phyloP scores from a whole-genome alignment of 768 basidiomycete species.

The Vararia minispora region DNA sequence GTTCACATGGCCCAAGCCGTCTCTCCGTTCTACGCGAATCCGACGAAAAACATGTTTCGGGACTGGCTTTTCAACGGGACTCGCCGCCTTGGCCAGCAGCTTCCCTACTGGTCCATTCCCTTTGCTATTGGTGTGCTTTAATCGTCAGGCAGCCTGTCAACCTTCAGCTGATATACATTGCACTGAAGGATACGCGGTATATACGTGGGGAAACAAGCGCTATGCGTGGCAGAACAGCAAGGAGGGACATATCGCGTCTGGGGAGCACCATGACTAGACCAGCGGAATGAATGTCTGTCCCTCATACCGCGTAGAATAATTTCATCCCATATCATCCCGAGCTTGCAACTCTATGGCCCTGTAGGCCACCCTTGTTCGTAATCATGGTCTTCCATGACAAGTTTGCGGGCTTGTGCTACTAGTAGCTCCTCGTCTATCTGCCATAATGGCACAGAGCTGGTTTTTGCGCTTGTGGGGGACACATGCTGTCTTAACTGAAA shows the following conservation, averaged over 20 bases:
- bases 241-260: conserved; percentile 51
- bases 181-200: conserved; percentile 56
- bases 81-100: conserved; percentile 56
- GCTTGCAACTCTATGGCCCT: too few species aligned
- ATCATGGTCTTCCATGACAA: too few species aligned
- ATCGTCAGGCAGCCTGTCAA: not conserved
- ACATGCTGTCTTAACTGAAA: too few species aligned
- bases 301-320: too few species aligned
- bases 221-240: conserved; percentile 62
- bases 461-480: too few species aligned
- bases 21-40: conserved; percentile 67
- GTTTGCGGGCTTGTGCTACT: too few species aligned
- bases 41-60: conserved; percentile 55
- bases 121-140: conserved; percentile 53
- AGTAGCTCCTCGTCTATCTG: too few species aligned
- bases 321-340: too few species aligned
- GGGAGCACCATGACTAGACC: conserved; percentile 12
- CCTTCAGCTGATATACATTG: not conserved
- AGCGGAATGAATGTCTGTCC: not conserved
- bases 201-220: conserved; percentile 61
- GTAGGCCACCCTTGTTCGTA: too few species aligned
- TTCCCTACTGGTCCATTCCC: conserved; percentile 67
- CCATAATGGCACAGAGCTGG: too few species aligned
- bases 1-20: conserved; percentile 35
- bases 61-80: conserved; percentile 79